Base-by-base conservation (phyloP, 2,329 filamentous ascomycete genomes). In the Onygenales sp. region DNA sequence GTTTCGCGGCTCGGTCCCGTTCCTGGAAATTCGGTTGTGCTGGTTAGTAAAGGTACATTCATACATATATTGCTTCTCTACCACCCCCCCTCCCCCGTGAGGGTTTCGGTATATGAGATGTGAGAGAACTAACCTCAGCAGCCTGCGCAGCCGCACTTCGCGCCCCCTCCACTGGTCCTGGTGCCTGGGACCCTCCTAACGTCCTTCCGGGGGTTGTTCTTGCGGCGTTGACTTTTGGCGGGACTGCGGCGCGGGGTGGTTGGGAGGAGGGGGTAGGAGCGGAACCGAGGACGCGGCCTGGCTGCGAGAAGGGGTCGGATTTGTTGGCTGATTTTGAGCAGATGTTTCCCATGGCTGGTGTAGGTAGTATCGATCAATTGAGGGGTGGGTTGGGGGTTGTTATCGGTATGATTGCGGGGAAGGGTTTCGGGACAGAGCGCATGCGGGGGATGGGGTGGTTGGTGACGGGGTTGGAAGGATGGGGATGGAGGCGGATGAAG, bases 61-160 rank as follows among this genome's bases (percentile, higher is more conserved):
- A 27, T 27, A 5, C 21, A 27, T 27, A 27, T 27, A 27, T 27
- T 27, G 21, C 21, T 27, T 27, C 21, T 27, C 21, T 2, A 2
- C 17, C 21, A 27, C 4, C 21, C 21, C 21, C 21, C 21, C 21
- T 4, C 21, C 42, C 10, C 6, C 14, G 4, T 37, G 17, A 48
- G 8, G 2, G 4, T 37, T 49, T 14, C 14, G 6, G n/a, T 2
- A 27, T 13, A 4, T 36, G 27, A n/a, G 14, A 4, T 32, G 14
- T 4, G 7, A 34, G 9, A n/a, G 27, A 59, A 74, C 82, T 66
- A 69, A 94, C 90, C 84, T 94, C 87, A 56, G 91, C 91, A 51
- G 90, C 91, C 59, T 82, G 80, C 0, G 88, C 89, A 3, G 91
- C 91, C 56, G 83, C 87, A 52, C 76, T 77, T 54, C 85, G 78